Evolutionary conservation across 768 basidiomycete genomes (phyloP).

Genomic region (Mycena galopus): DNA sequence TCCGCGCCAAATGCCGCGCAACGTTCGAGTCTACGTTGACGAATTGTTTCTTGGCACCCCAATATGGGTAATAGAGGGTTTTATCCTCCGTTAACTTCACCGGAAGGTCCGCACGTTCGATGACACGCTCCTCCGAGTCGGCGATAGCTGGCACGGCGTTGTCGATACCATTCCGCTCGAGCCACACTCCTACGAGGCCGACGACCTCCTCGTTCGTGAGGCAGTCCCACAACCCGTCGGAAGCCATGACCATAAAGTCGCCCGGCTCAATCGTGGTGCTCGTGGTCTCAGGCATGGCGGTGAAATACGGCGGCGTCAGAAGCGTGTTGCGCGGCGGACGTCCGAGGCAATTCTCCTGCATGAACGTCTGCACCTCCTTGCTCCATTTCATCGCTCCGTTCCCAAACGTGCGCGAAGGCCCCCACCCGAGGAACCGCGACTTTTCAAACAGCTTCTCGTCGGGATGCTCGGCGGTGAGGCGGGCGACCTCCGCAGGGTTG

Average conservation of each 20-base stretch:
- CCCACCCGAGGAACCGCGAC: constrained; percentile 55
- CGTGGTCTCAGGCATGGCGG: constrained; percentile 67
- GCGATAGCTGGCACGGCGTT: not conserved
- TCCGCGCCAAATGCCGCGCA: constrained; percentile 64
- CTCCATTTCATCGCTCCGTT: constrained; percentile 62
- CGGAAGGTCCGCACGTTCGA: constrained; percentile 46
- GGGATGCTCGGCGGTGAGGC: constrained; percentile 55
- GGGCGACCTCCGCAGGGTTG: constrained; percentile 54
- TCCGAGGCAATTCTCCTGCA: constrained; percentile 51
- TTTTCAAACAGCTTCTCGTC: constrained; percentile 50
- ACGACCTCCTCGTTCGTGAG: constrained; percentile 68
- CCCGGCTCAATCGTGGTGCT: constrained; percentile 56
- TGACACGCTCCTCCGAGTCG: constrained; percentile 3
- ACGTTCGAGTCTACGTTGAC: constrained; percentile 58
- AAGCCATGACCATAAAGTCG: constrained; percentile 69
- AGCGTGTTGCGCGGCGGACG: constrained; percentile 46
- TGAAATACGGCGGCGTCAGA: constrained; percentile 67
- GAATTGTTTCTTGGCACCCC: constrained; percentile 56
- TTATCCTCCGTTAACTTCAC: constrained; percentile 49
- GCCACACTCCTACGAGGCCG: constrained; percentile 60
- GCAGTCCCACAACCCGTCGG: constrained; percentile 69
- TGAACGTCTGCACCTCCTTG: constrained; percentile 48
- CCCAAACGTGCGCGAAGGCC: constrained; percentile 60
- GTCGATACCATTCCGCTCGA: constrained; percentile 36
- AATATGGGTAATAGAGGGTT: constrained; percentile 51